Evolutionary conservation across 1,139 yeast genomes (phyloP), one percentile per base, ranked within the genome.

Genomic region (Komagataea norvegica): DNA sequence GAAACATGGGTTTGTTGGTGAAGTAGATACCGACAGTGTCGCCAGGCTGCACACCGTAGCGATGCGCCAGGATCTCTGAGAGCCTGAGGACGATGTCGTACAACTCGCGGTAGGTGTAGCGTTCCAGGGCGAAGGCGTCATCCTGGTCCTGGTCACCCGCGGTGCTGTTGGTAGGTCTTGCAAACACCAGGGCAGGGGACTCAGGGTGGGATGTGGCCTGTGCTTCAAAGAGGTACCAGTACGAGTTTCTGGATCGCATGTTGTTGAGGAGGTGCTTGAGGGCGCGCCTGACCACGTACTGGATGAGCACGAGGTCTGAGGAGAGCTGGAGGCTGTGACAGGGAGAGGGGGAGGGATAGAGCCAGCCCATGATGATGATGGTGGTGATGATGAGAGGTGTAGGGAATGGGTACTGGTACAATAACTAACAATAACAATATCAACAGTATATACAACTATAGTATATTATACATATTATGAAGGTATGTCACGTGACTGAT

Each of bases 1-100:
- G 60, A 52, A 85, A 86, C 48, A 87, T 67, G 1, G 96, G 95
- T 56, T 82, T 85, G 61, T 89, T 89, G 60, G 85, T 82, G 55
- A 79, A 83, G 52, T 81, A 81, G 36, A 89, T 56, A 0, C 85
- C 95, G 37, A 89, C 77, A n/a, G 79, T 72, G 48, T 85, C 86
- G 31, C 78, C 77, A 9, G 78, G 59, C 18, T 77, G 64, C 26
- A 88, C 75, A 2, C 82, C 81, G 54, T 79, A 79, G 44, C 81
- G 77, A 47, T 72, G 60, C 36, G 67, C 73, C 51, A 89, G 65
- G 31, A 87, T 72, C 49, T 74, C 69, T 7, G 94, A 79, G 48
- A 85, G 66, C 44, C 81, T 63, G 48, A 85, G 68, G 6, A 83
- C 73, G 51, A 76, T 71, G 39, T 74, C 77, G 54, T 83, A 79